These are phyloP conservation scores for Boeremia lycopersici DNA, from an alignment of 2,329 filamentous ascomycete genomes.

Conservation along the genomic window DNA sequence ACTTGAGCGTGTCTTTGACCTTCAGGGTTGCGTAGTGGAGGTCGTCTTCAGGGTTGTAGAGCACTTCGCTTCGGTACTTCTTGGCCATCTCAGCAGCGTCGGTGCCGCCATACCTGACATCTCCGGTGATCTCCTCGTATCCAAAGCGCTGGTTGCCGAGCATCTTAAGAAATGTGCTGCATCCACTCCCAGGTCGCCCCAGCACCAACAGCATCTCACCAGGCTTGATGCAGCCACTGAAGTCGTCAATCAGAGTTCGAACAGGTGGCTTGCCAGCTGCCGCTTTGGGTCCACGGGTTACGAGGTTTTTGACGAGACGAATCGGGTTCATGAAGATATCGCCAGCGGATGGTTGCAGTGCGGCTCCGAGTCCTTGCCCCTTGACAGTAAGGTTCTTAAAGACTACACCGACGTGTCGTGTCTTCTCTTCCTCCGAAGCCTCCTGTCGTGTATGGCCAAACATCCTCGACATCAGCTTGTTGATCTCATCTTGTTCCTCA, in stretches of 20 bases:
- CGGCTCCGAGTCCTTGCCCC: slow-evolving; percentile 65
- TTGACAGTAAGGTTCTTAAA: slow-evolving; percentile 70
- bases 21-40: slow-evolving; percentile 79
- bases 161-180: slow-evolving; percentile 73
- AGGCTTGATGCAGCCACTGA: slow-evolving; percentile 71
- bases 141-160: slow-evolving; percentile 68
- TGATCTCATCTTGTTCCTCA: slow-evolving; percentile 60
- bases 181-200: slow-evolving; percentile 71
- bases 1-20: slow-evolving; percentile 74
- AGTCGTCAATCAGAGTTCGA: slow-evolving; percentile 68
- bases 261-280: slow-evolving; percentile 60
- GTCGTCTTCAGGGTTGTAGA: slow-evolving; percentile 81
- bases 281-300: slow-evolving; percentile 50
- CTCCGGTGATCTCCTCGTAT: slow-evolving; percentile 63
- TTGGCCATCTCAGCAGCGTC: slow-evolving; percentile 58
- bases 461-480: slow-evolving; percentile 71
- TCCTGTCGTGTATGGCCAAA: slow-evolving; percentile 69
- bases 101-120: slow-evolving; percentile 61
- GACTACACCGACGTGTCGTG: slow-evolving; percentile 70
- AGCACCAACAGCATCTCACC: slow-evolving; percentile 75
- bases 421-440: slow-evolving; percentile 72
- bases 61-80: slow-evolving; percentile 67
- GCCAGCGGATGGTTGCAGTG: slow-evolving; percentile 64
- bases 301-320: slow-evolving; percentile 59
- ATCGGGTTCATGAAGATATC: slow-evolving; percentile 67